Conservation (phyloP, 352 stramenopile genomes). For the Hyaloperonospora arabidopsidis region DNA sequence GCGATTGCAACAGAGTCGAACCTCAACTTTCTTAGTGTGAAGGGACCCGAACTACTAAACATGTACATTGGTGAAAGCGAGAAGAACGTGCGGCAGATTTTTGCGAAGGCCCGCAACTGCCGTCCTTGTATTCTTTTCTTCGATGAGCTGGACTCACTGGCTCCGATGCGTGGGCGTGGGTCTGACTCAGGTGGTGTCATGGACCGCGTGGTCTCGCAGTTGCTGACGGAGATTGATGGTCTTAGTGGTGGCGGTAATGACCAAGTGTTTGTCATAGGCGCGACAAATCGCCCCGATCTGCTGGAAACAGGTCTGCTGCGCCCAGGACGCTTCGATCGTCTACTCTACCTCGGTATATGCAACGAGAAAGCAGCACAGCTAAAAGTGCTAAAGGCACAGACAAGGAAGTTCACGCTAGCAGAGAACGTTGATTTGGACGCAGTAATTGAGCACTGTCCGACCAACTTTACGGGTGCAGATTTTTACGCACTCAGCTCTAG, state of each 20-base stretch:
- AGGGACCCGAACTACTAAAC: constrained; percentile 93
- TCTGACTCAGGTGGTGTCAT: constrained; percentile 89
- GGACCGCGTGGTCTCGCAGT: constrained; percentile 93
- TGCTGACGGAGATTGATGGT: constrained; percentile 92
- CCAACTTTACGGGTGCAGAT: constrained; percentile 78
- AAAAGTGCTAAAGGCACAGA: constrained; percentile 80
- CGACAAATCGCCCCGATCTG: constrained; percentile 94
- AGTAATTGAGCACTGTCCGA: constrained; percentile 50
- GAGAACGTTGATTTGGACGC: constrained; percentile 50
- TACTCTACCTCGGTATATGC: constrained; percentile 81
- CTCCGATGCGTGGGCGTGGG: constrained; percentile 81
- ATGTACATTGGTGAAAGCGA: constrained; percentile 98
- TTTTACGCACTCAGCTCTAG: constrained; percentile 81
- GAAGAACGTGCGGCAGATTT: constrained; percentile 92
- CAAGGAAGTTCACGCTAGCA: constrained; percentile 67
- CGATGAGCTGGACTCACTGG: constrained; percentile 89
- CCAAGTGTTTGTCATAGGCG: constrained; percentile 93
- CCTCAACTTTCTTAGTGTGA: constrained; percentile 94
- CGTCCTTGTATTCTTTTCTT: constrained; percentile 90
- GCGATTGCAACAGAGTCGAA: constrained; percentile 94
- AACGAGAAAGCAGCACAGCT: constrained; percentile 60
- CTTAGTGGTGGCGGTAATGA: constrained; percentile 61
- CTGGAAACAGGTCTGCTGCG: constrained; percentile 92
- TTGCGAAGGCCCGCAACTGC: constrained; percentile 80
- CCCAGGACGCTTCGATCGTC: constrained; percentile 84